These are phyloP conservation scores for Zygosaccharomyces lentus DNA, from an alignment of 805 yeast genomes.

Conservation along the genomic window DNA sequence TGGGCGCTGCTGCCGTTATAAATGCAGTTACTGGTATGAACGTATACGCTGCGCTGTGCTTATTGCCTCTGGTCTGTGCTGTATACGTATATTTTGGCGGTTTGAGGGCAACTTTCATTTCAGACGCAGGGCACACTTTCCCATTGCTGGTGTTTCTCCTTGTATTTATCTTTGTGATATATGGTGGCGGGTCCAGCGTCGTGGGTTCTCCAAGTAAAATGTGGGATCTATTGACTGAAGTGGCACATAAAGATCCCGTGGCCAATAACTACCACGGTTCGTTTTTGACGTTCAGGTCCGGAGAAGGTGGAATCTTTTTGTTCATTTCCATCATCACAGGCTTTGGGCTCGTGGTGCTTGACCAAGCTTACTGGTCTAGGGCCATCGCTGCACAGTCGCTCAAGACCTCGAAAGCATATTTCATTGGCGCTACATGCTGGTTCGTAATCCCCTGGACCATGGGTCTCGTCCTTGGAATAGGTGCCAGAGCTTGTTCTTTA, in stretches of 20 bases:
- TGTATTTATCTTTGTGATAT: constrained; percentile 36
- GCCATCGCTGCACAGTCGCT: constrained; percentile 41
- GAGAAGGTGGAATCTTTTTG: constrained; percentile 32
- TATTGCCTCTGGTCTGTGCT: constrained; percentile 47
- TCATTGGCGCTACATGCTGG: constrained; percentile 41
- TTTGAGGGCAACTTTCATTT: constrained; percentile 47
- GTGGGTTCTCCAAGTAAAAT: constrained; percentile 44
- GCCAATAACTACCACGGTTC: constrained; percentile 36
- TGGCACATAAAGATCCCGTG: constrained; percentile 34
- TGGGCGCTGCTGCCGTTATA: constrained; percentile 45
- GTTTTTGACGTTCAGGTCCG: constrained; percentile 37
- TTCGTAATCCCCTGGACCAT: constrained; percentile 39
- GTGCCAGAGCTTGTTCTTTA: constrained; percentile 36
- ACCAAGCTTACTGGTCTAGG: constrained; percentile 41
- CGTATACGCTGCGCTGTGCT: constrained; percentile 43
- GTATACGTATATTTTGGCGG: constrained; percentile 51
- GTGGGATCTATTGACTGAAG: constrained; percentile 41
- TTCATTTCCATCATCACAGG: constrained; percentile 36
- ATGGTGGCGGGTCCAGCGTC: constrained; percentile 31
- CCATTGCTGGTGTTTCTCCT: constrained; percentile 40
- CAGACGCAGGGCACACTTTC: constrained; percentile 50
- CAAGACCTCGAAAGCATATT: constrained; percentile 37
- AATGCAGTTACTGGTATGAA: constrained; percentile 43
- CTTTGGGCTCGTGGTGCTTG: constrained; percentile 37
- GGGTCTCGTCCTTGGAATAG: constrained; percentile 38